These are phyloP conservation scores for Sclerotinia sclerotiorum DNA, from an alignment of 2,329 filamentous ascomycete species.

Conservation along the genomic window DNA sequence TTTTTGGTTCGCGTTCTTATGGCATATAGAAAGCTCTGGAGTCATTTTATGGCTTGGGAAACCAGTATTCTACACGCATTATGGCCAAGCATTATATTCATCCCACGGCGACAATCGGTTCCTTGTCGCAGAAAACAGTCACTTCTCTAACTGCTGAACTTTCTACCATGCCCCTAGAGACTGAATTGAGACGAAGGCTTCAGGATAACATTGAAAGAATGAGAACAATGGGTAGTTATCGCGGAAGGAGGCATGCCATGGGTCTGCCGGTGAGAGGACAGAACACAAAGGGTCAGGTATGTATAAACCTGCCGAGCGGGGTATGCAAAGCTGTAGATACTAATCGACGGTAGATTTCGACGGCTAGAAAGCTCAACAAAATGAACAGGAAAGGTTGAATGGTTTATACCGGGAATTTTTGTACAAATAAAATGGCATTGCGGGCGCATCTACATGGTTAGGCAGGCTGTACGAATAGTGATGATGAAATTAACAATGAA, in stretches of 20 bases:
- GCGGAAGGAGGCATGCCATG: slow-evolving; percentile 90
- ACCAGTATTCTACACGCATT: slow-evolving; percentile 66
- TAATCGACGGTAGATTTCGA: slow-evolving; percentile 50
- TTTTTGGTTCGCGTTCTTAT: background rate
- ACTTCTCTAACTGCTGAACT: slow-evolving; percentile 82
- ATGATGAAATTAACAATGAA: background rate
- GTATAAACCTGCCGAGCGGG: slow-evolving; percentile 18
- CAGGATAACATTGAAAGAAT: slow-evolving; percentile 83
- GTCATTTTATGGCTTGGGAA: slow-evolving; percentile 83
- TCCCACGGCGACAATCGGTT: slow-evolving; percentile 74
- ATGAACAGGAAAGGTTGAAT: slow-evolving; percentile 50
- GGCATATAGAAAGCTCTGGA: slow-evolving; percentile 68
- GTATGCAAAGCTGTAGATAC: background rate
- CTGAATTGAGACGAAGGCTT: slow-evolving; percentile 74
- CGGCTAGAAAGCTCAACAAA: slow-evolving; percentile 61
- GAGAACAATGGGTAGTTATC: slow-evolving; percentile 86
- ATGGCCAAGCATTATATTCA: slow-evolving; percentile 90
- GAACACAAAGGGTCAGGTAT: slow-evolving; percentile 74
- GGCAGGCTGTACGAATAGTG: background rate
- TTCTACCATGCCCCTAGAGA: slow-evolving; percentile 90
- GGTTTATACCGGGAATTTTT: slow-evolving; percentile 14
- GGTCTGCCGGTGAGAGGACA: slow-evolving; percentile 88
- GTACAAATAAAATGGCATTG: slow-evolving; percentile 11
- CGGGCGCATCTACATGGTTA: slow-evolving; percentile 15
- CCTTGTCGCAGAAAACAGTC: slow-evolving; percentile 72